Conservation (phyloP, 257 asterid species). For the Solanum chmielewskii region DNA sequence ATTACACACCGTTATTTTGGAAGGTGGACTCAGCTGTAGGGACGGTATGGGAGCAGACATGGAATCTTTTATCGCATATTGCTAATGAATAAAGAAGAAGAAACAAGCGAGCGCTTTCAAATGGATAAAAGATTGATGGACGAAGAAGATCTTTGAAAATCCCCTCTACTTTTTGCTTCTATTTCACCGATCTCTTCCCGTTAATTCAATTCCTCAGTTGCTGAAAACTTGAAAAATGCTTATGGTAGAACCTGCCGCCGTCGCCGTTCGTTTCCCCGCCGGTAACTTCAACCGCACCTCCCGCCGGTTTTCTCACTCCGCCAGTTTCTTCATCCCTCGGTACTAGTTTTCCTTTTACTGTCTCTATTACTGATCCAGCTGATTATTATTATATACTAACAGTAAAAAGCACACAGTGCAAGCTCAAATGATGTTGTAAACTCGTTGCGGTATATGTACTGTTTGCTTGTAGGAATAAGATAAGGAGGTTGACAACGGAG, state of each 20-base stretch:
- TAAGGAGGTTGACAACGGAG: slow-evolving; percentile 7
- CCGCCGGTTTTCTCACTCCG: not conserved
- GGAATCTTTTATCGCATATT: not conserved
- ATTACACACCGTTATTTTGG: not conserved
- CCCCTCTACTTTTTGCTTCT: not conserved
- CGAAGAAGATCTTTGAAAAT: not conserved
- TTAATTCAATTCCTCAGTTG: not conserved
- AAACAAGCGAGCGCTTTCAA: not conserved
- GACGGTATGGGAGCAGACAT: not conserved
- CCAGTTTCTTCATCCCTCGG: slow-evolving; percentile 39
- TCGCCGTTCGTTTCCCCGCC: slow-evolving; percentile 37
- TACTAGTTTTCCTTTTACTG: not conserved
- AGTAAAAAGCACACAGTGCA: not conserved
- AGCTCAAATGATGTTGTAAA: not conserved
- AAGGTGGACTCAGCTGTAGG: not conserved
- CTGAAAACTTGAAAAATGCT: slow-evolving; percentile 29
- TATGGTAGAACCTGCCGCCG: slow-evolving; percentile 53
- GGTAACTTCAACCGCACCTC: slow-evolving; percentile 23
- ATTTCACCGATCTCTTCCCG: not conserved
- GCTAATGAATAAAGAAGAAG: not conserved
- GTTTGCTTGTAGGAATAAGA: slow-evolving; percentile 17
- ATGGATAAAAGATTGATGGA: slow-evolving; percentile 9
- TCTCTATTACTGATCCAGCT: not conserved
- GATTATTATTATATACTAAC: not conserved
- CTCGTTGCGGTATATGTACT: not conserved